Evolutionary conservation across 192 early-diverging fungal species (phyloP).

Genomic region (Backusella macrospora): DNA sequence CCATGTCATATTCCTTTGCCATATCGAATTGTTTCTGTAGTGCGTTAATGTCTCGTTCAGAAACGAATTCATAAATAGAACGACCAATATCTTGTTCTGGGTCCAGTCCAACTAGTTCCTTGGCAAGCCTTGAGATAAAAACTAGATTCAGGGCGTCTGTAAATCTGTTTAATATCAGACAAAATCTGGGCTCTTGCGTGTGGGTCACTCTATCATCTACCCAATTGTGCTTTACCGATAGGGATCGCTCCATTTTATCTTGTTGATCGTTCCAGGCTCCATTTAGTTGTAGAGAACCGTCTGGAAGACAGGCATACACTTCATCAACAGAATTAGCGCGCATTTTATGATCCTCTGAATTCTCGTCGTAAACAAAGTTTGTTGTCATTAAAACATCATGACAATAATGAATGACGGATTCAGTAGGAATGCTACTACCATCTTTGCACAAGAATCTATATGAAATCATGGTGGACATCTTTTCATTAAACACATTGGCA

Average conservation of each 20-base stretch:
- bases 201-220: not conserved
- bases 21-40: constrained; percentile 16
- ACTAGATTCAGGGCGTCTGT: constrained; percentile 13
- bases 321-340: constrained; percentile 23
- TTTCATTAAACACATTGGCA: constrained; percentile 42
- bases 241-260: not conserved
- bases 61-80: constrained; percentile 23
- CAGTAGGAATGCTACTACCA: constrained; percentile 28
- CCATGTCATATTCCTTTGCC: constrained; percentile 18
- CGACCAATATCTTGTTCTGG: not conserved
- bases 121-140: not conserved
- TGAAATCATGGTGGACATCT: constrained; percentile 45
- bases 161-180: constrained; percentile 28
- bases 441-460: constrained; percentile 44
- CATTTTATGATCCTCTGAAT: constrained; percentile 24
- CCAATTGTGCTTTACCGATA: not conserved
- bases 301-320: not conserved
- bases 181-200: constrained; percentile 22
- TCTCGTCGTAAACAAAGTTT: constrained; percentile 15
- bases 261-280: constrained; percentile 16
- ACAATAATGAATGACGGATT: constrained; percentile 36
- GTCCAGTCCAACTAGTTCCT: not conserved
- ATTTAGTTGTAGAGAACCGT: constrained; percentile 7
- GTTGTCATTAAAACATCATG: constrained; percentile 28
- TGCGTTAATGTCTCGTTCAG: not conserved